Percentiles rank a stretch among this genome's conserved stretches.
phyloP scores from a whole-genome alignment of 2,329 filamentous ascomycete genomes.

The Clarireedia hainanense region DNA sequence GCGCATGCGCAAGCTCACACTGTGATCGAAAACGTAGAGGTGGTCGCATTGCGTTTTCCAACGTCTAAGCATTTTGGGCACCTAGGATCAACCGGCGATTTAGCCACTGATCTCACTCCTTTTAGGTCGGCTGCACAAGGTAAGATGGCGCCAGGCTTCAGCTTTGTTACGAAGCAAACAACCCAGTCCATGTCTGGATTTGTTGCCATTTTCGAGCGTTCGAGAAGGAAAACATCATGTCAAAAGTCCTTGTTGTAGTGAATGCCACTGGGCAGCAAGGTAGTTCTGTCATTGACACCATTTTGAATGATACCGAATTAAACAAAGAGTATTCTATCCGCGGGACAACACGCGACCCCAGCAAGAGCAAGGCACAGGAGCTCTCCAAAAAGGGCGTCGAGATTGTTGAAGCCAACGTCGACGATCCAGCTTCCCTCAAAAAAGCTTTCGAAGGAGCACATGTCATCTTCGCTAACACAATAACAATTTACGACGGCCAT shows the following conservation, averaged over 20 bases:
- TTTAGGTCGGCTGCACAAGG: no score
- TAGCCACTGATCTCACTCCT: no score
- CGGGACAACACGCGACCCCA: constrained; percentile 38
- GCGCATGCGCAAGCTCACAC: no score
- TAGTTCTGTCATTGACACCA: constrained; percentile 34
- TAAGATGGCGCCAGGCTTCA: no score
- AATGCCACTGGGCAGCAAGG: constrained; percentile 33
- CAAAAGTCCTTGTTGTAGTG: constrained; percentile 30
- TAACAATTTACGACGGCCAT: constrained; percentile 28
- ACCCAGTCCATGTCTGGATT: no score
- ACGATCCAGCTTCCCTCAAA: constrained; percentile 35
- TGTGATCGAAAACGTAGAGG: no score
- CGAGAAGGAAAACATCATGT: neutral
- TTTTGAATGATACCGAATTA: constrained; percentile 35
- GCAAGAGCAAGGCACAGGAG: constrained; percentile 32
- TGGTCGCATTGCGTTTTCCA: no score
- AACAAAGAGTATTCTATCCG: constrained; percentile 36
- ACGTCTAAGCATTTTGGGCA: no score
- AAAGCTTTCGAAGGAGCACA: constrained; percentile 36
- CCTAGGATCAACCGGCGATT: no score
- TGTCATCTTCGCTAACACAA: constrained; percentile 39
- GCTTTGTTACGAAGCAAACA: no score
- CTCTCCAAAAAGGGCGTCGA: constrained; percentile 33
- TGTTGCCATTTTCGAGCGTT: no score
- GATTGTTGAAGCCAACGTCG: constrained; percentile 36